phyloP scores from a whole-genome alignment of 495 filamentous ascomycete species.

The Trichocladium uniseriatum region DNA sequence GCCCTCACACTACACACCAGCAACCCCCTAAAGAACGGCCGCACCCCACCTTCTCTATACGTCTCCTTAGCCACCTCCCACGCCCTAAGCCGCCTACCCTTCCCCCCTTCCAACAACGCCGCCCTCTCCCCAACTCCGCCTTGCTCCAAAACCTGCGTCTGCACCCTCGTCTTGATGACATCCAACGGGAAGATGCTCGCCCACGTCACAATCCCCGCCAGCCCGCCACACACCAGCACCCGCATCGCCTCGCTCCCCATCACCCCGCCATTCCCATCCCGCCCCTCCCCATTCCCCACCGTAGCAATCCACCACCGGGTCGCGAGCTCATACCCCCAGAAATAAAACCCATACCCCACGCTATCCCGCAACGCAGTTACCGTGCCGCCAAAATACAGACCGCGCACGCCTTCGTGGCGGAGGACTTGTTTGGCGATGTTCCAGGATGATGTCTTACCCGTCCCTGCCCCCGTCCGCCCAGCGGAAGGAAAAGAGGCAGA shows the following conservation, averaged over 20 bases:
- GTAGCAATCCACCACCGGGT: slow-evolving; percentile 41
- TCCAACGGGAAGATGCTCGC: slow-evolving; percentile 79
- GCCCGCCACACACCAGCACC: slow-evolving; percentile 68
- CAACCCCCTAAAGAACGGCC: slow-evolving; percentile 69
- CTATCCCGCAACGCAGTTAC: slow-evolving; percentile 75
- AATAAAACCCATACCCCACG: slow-evolving; percentile 89
- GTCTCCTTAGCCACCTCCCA: slow-evolving; percentile 52
- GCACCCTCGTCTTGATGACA: slow-evolving; percentile 79
- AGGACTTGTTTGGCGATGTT: slow-evolving; percentile 52
- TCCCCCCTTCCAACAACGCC: slow-evolving; percentile 17
- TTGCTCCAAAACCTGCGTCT: slow-evolving; percentile 43
- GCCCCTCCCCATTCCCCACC: slow-evolving; percentile 64
- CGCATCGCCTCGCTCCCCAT: slow-evolving; percentile 41
- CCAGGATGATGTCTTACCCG: slow-evolving; percentile 49
- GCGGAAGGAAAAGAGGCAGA: not conserved
- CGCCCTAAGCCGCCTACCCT: slow-evolving; percentile 32
- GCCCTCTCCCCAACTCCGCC: slow-evolving; percentile 17
- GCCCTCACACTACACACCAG: slow-evolving; percentile 70
- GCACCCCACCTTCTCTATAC: slow-evolving; percentile 54
- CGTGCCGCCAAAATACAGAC: slow-evolving; percentile 66
- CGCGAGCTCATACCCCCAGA: slow-evolving; percentile 74
- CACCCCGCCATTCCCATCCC: slow-evolving; percentile 59
- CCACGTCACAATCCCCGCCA: slow-evolving; percentile 82
- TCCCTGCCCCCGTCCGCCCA: too few relatives aligned
- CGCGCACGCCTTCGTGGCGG: slow-evolving; percentile 51